Conservation (phyloP, 2,329 filamentous ascomycete species). For the Madurella fahalii region DNA sequence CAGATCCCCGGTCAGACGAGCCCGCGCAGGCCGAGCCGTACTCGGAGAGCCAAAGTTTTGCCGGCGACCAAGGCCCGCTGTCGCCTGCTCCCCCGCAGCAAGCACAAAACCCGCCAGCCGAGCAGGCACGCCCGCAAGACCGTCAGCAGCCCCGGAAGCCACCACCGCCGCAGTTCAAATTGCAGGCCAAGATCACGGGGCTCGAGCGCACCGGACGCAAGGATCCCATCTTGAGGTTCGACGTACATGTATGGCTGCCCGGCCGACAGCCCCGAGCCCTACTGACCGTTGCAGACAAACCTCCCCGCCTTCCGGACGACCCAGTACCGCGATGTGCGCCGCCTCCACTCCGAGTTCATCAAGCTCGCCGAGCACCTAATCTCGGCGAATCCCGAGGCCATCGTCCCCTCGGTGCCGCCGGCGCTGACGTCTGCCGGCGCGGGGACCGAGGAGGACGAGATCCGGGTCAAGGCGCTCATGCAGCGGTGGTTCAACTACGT, state of each 20-base stretch:
- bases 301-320: slow-evolving; percentile 97
- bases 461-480: slow-evolving; percentile 79
- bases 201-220: slow-evolving; percentile 92
- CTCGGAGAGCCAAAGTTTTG: slow-evolving; percentile 14
- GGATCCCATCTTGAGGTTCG: slow-evolving; percentile 89
- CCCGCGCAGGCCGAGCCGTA: slow-evolving; percentile 10
- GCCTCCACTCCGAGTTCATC: slow-evolving; percentile 90
- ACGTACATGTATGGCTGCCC: slow-evolving; percentile 74
- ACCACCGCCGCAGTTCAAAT: slow-evolving; percentile 68
- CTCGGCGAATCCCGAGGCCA: slow-evolving; percentile 92
- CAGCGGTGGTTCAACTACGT: slow-evolving; percentile 95
- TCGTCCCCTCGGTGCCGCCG: slow-evolving; percentile 93
- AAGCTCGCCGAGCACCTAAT: slow-evolving; percentile 96
- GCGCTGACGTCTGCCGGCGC: slow-evolving; percentile 90
- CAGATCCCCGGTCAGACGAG: slow-evolving; percentile 31
- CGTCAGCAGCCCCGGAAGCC: slow-evolving; percentile 51
- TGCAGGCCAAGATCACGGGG: slow-evolving; percentile 92
- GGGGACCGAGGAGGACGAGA: slow-evolving; percentile 93
- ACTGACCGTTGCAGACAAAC: slow-evolving; percentile 67
- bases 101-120: slow-evolving; percentile 28
- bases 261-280: neutral
- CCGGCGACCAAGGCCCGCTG: slow-evolving; percentile 23
- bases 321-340: slow-evolving; percentile 94
- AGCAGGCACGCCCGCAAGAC: slow-evolving; percentile 23
- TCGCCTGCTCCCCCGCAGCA: slow-evolving; percentile 29